A percentile compares a stretch with the other conserved stretches of the same genome.
Conservation (phyloP, 306 rosid genomes). For the Sphenostylis stenocarpa region DNA sequence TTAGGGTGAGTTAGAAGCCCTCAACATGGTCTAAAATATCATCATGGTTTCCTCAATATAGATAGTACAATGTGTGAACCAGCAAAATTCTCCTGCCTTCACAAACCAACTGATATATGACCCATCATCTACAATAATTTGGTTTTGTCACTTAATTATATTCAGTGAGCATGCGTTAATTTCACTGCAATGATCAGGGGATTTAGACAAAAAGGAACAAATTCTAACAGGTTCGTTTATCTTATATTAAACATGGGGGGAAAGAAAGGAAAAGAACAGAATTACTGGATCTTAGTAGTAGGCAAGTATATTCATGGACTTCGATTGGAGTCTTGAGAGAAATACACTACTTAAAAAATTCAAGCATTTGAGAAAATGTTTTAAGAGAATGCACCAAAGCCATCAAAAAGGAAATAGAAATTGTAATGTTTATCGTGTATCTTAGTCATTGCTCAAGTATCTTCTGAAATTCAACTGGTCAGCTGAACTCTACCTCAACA, state of each 20-base stretch:
- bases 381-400: neutral
- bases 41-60: constrained; percentile 5
- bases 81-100: neutral
- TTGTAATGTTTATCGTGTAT: neutral
- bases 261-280: neutral
- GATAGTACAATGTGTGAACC: neutral
- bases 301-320: neutral
- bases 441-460: neutral
- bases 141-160: neutral
- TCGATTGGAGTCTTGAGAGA: neutral
- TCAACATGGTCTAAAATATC: neutral
- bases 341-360: neutral
- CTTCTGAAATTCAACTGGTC: neutral
- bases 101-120: neutral
- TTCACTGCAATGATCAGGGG: neutral
- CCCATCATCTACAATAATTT: neutral
- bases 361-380: neutral
- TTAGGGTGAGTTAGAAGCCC: neutral
- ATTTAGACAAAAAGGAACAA: neutral
- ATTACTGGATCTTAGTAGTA: neutral
- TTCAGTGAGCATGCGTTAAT: neutral
- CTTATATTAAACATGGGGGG: neutral
- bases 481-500: neutral
- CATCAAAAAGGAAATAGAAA: neutral
- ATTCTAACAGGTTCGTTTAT: neutral